phyloP scores from a whole-genome alignment of 768 basidiomycete genomes.

The Kwoniella newhampshirensis region DNA sequence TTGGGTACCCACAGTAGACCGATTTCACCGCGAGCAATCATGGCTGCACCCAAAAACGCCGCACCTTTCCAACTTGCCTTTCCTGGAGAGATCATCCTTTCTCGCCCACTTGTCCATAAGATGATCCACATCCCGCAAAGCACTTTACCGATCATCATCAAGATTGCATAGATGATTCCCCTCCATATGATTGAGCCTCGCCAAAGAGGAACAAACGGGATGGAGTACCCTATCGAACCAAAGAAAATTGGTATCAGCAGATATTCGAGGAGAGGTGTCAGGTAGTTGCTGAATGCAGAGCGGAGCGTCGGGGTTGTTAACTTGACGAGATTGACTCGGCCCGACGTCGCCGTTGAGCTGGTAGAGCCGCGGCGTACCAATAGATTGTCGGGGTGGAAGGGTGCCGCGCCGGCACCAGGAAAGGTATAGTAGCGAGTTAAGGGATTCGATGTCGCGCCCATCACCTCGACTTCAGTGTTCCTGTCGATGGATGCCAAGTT shows the following conservation, averaged over 20 bases:
- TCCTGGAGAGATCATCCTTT: not conserved
- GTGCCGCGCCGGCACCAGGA: not conserved
- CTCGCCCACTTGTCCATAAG: constrained; percentile 26
- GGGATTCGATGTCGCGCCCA: not conserved
- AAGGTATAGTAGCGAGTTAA: not conserved
- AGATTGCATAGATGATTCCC: constrained; percentile 61
- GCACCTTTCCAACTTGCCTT: constrained; percentile 17
- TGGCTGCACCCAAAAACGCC: constrained; percentile 60
- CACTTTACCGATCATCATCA: constrained; percentile 63
- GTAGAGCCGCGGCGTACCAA: too few relatives aligned
- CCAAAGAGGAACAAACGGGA: constrained; percentile 59
- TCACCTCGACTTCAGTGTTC: not conserved
- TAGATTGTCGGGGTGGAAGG: too few relatives aligned
- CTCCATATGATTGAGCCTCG: constrained; percentile 58
- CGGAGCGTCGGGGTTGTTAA: constrained; percentile 18
- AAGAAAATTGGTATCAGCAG: constrained; percentile 68
- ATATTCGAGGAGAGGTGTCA: constrained; percentile 55
- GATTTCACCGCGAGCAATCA: constrained; percentile 70
- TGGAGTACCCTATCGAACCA: constrained; percentile 62
- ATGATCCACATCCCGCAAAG: constrained; percentile 58
- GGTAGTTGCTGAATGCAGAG: constrained; percentile 53
- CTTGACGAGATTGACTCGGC: too few relatives aligned
- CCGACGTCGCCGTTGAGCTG: too few relatives aligned
- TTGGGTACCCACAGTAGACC: constrained; percentile 55
- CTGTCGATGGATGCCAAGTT: too few relatives aligned